These are phyloP conservation scores for Cicer cuneatum DNA, from an alignment of 306 rosid genomes.

Conservation along the genomic window DNA sequence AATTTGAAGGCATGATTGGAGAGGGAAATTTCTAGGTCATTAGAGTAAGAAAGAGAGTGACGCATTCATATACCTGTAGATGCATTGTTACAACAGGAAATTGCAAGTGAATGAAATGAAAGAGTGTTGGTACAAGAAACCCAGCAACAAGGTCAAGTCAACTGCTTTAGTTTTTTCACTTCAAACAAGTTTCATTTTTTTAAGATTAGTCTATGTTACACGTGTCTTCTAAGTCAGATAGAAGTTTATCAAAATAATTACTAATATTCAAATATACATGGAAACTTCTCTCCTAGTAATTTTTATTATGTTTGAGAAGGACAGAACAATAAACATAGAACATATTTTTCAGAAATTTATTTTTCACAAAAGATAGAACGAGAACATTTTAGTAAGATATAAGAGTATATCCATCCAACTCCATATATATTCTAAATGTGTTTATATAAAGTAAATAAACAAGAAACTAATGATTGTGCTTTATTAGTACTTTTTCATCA, in stretches of 20 bases:
- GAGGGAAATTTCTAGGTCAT: constrained; percentile 40
- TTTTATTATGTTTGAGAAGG: too few species aligned
- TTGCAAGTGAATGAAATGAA: constrained; percentile 29
- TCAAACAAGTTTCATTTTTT: constrained; percentile 18
- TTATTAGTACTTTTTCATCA: constrained; percentile 6
- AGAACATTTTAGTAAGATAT: neutral
- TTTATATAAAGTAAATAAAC: neutral
- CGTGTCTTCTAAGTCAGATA: too few species aligned
- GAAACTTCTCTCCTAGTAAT: too few species aligned
- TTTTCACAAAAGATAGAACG: too few species aligned
- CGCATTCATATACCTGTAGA: constrained; percentile 44
- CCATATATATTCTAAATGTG: neutral
- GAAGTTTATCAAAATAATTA: too few species aligned
- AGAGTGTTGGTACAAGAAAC: constrained; percentile 43
- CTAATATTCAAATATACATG: too few species aligned
- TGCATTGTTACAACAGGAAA: constrained; percentile 42
- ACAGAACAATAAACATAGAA: too few species aligned
- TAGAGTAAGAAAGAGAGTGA: constrained; percentile 27
- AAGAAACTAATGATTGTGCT: neutral
- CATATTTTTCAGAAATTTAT: too few species aligned
- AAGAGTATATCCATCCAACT: neutral
- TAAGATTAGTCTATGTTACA: neutral
- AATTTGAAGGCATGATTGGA: constrained; percentile 15
- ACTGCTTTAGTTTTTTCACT: neutral
- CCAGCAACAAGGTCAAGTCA: constrained; percentile 44